These are phyloP conservation scores for Thermothelomyces thermophilus DNA, from an alignment of 2,329 filamentous ascomycete genomes.

Conservation along the genomic window DNA sequence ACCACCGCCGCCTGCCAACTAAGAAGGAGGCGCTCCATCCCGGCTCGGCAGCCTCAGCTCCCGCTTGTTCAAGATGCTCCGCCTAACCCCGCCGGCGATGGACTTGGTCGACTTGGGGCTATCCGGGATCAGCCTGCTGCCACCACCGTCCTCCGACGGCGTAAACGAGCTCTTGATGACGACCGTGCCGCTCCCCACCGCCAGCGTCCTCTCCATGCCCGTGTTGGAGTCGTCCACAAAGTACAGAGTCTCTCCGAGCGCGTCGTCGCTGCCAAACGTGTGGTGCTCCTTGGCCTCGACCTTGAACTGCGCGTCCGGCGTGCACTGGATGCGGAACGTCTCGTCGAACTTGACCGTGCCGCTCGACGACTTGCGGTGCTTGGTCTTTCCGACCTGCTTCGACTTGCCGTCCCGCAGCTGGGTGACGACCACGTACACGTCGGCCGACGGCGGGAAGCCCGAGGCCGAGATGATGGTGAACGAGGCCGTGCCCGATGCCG, in stretches of 20 bases:
- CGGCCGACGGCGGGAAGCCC: constrained; percentile 68
- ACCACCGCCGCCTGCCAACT: neutral
- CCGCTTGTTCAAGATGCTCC: constrained; percentile 8
- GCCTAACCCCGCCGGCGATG: neutral
- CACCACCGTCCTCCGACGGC: constrained; percentile 35
- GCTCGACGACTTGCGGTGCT: constrained; percentile 68
- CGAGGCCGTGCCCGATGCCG: constrained; percentile 62
- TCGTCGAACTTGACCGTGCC: constrained; percentile 68
- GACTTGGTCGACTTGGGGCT: constrained; percentile 12
- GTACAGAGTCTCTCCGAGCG: constrained; percentile 79
- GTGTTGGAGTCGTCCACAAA: constrained; percentile 76
- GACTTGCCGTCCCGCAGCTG: constrained; percentile 56
- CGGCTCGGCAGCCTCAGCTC: constrained; percentile 7
- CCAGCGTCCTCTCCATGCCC: constrained; percentile 64
- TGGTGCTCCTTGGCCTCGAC: constrained; percentile 79
- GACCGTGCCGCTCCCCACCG: constrained; percentile 66
- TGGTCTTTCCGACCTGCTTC: constrained; percentile 86
- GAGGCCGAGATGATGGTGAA: constrained; percentile 75
- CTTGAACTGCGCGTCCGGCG: constrained; percentile 79
- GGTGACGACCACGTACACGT: constrained; percentile 70
- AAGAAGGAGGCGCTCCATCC: constrained; percentile 6
- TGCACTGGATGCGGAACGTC: constrained; percentile 69
- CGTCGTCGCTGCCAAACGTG: constrained; percentile 75
- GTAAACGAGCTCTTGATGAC: constrained; percentile 68
- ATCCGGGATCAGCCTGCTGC: constrained; percentile 24